Evolutionary conservation across 2,329 filamentous ascomycete genomes (phyloP).

Genomic region (Cercospora sp.): DNA sequence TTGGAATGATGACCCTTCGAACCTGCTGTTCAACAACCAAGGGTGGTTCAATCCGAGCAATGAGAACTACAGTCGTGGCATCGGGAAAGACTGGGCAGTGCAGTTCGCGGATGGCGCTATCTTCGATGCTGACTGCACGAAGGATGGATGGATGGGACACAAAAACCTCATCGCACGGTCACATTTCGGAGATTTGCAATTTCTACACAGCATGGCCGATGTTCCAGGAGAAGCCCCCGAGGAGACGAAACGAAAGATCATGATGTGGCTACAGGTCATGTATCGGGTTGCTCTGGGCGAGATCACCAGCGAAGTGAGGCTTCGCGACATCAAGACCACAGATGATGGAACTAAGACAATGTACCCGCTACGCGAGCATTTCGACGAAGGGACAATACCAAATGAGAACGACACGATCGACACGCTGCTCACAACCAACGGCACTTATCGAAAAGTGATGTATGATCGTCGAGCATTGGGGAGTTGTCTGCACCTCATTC

Average conservation of each 20-base stretch:
- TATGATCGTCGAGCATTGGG: conserved; percentile 8
- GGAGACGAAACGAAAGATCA: conserved; percentile 12
- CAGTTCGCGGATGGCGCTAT: conserved; percentile 10
- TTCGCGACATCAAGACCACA: conserved; percentile 1
- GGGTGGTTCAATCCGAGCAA: conserved; percentile 6
- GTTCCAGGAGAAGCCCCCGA: not conserved
- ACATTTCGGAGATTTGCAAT: conserved; percentile 16
- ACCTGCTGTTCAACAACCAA: conserved; percentile 12
- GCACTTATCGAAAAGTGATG: conserved; percentile 10
- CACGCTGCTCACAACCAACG: conserved; percentile 6
- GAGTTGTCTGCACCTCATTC: conserved; percentile 14
- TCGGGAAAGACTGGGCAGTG: conserved; percentile 13
- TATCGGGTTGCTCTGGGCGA: conserved; percentile 10
- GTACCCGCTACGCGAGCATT: conserved; percentile 6
- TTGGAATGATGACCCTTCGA: conserved; percentile 16
- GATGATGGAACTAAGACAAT: not conserved
- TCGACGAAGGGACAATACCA: conserved; percentile 5
- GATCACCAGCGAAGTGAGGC: not conserved
- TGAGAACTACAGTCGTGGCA: conserved; percentile 12
- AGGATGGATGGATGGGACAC: conserved; percentile 13
- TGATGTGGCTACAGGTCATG: conserved; percentile 15
- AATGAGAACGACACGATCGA: conserved; percentile 3
- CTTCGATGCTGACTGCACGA: conserved; percentile 4
- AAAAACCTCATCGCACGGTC: conserved; percentile 15
- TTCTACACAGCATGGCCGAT: conserved; percentile 16